phyloP scores from a whole-genome alignment of 768 basidiomycete genomes.

The Termitomyces sp. region DNA sequence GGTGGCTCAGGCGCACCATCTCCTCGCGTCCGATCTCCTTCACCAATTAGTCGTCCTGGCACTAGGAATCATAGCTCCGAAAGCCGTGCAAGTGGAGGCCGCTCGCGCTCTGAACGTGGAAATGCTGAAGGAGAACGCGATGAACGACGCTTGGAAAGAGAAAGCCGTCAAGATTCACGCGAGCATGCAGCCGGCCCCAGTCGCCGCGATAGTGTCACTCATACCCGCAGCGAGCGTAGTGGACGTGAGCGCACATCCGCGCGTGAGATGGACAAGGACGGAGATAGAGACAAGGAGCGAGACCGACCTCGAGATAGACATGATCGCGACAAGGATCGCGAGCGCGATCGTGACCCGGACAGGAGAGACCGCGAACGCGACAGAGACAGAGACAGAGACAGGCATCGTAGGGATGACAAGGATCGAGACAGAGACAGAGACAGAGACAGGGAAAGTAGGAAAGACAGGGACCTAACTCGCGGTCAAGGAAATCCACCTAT shows the following conservation, averaged over 20 bases:
- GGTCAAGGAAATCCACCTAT: constrained; percentile 30
- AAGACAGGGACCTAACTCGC: constrained; percentile 50
- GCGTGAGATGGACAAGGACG: constrained; percentile 40
- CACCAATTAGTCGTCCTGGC: constrained; percentile 62
- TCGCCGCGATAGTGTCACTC: constrained; percentile 51
- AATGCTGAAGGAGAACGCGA: constrained; percentile 45
- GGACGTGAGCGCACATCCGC: constrained; percentile 35
- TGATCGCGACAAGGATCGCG: constrained; percentile 55
- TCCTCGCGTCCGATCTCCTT: constrained; percentile 60
- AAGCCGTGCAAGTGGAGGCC: constrained; percentile 68
- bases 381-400: constrained; percentile 46
- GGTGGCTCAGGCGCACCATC: constrained; percentile 53
- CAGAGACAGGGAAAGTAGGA: constrained; percentile 57
- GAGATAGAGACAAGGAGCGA: constrained; percentile 45
- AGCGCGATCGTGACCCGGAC: constrained; percentile 56
- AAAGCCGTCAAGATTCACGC: constrained; percentile 42
- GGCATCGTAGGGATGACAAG: constrained; percentile 32
- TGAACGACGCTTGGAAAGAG: constrained; percentile 53
- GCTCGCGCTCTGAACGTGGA: constrained; percentile 50
- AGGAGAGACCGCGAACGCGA: constrained; percentile 52
- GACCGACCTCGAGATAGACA: constrained; percentile 45
- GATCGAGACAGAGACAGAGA: constrained; percentile 47
- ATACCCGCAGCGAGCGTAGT: constrained; percentile 46
- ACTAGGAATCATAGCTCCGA: constrained; percentile 70
- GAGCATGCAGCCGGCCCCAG: constrained; percentile 33